phyloP scores from a whole-genome alignment of 2,329 filamentous ascomycete species.

The Diplodia corticola region DNA sequence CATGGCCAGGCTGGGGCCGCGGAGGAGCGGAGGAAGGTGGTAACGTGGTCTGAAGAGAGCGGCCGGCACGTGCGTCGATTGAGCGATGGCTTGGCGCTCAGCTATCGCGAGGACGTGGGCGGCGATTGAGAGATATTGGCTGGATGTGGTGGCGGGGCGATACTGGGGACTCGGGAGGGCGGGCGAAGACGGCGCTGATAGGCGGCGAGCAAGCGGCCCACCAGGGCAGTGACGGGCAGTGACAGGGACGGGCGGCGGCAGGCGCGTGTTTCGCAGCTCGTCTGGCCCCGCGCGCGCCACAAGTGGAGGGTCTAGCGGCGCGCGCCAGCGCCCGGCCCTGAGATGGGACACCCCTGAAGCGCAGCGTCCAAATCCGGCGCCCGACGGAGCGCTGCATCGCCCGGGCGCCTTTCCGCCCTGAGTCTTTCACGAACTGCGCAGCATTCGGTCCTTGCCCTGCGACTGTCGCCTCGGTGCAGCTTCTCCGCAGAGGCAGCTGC shows the following conservation, averaged over 20 bases:
- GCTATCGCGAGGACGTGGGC: no score
- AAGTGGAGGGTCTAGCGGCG: not conserved
- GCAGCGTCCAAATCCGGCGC: conserved; percentile 14
- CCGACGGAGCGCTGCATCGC: conserved; percentile 10
- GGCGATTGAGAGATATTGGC: no score
- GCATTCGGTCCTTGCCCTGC: conserved; percentile 6
- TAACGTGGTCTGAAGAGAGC: conserved; percentile 13
- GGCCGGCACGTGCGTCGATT: not conserved
- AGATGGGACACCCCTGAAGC: conserved; percentile 15
- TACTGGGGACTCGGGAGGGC: not conserved
- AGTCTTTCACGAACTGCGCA: conserved; percentile 13
- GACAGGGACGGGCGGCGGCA: not conserved
- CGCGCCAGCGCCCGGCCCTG: not conserved
- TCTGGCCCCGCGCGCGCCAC: conserved; percentile 17
- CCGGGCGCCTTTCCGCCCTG: not conserved
- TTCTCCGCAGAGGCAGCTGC: conserved; percentile 22
- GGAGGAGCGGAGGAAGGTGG: not conserved
- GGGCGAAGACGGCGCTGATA: not conserved
- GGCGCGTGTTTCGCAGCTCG: not conserved
- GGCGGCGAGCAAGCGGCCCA: not conserved
- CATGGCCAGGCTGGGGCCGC: conserved; percentile 7
- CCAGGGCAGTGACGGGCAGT: not conserved
- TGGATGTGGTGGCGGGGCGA: not conserved
- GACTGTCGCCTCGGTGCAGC: conserved; percentile 14
- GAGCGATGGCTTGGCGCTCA: no score